Evolutionary conservation across 31 red algal genomes (phyloP).

Genomic region (Asparagopsis taxiformis): DNA sequence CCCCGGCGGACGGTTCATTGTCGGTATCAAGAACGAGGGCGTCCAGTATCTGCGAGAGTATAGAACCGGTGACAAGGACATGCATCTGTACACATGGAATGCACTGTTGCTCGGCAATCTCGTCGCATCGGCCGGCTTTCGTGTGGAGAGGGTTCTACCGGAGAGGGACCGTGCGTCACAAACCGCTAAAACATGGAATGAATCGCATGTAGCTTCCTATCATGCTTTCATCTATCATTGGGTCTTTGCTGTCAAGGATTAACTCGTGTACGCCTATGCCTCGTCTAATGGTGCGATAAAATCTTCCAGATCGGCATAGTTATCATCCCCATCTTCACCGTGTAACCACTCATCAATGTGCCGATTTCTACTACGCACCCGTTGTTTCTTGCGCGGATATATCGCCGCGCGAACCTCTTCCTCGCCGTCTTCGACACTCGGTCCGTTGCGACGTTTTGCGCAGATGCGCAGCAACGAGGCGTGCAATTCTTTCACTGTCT

Average conservation of each 20-base stretch:
- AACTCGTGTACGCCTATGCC: background rate
- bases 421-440: no score
- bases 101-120: constrained; percentile 30
- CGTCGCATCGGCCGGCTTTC: constrained; percentile 23
- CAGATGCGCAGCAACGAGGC: no score
- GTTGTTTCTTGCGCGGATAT: constrained; percentile 27
- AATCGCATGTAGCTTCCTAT: background rate
- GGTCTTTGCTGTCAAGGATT: background rate
- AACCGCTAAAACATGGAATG: constrained; percentile 3
- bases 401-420: no score
- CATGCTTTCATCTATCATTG: background rate
- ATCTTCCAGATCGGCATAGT: constrained; percentile 66
- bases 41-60: constrained; percentile 13
- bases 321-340: constrained; percentile 57
- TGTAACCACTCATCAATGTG: constrained; percentile 50
- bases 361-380: constrained; percentile 33
- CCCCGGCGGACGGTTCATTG: constrained; percentile 18
- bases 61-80: constrained; percentile 9
- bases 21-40: constrained; percentile 44
- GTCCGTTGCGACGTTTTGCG: no score
- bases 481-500: no score
- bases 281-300: constrained; percentile 55
- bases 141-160: constrained; percentile 19
- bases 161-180: background rate
- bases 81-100: constrained; percentile 43